Evolutionary conservation across 1,284 basidiomycete genomes (phyloP), one percentile per base, ranked within the genome.

Genomic region (Rhodotorula sp.): DNA sequence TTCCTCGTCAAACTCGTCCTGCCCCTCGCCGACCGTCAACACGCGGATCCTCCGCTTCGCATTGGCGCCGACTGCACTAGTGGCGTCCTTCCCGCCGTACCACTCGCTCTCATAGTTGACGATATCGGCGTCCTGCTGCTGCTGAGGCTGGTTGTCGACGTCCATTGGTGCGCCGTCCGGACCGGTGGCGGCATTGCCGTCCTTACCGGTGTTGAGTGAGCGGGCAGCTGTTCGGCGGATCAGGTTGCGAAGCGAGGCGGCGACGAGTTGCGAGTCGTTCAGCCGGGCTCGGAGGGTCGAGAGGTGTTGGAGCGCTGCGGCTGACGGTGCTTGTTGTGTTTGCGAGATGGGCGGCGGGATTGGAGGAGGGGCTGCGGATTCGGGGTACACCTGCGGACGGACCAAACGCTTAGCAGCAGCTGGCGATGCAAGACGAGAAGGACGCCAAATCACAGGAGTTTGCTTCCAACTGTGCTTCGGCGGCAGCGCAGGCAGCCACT

Each of bases 91-190:
- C 8, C 26, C 50, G n/a, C 67, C 69, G 28, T 73, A 73, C 72
- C 72, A 73, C 46, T 69, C 69, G n/a, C 50, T 52, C 50, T 71
- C 69, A 46, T 73, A 73, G 50, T 71, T 68, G 40, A 73, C 67
- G 18, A 73, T 59, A 34, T 73, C 72, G 24, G 52, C 61, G 18
- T 62, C 62, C 11, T 69, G 69, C 26, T 67, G 54, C 37, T 59
- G 63, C 18, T n/a, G 53, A 26, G 40, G 31, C 30, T 62, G 51
- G 4, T 46, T 28, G 30, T 44, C 7, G 40, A 9, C 20, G n/a
- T 31, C n/a, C 59, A 22, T 24, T 6, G 20, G 26, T n/a, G 30
- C 28, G 7, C n/a, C 50, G 1, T 22, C 53, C 20, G 16, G 24
- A 15, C 26, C 53, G 18, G 44, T 18, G 8, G 15, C 34, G 1